These are phyloP conservation scores for Solanum tarijense DNA, from an alignment of 257 asterid species.

Conservation along the genomic window DNA sequence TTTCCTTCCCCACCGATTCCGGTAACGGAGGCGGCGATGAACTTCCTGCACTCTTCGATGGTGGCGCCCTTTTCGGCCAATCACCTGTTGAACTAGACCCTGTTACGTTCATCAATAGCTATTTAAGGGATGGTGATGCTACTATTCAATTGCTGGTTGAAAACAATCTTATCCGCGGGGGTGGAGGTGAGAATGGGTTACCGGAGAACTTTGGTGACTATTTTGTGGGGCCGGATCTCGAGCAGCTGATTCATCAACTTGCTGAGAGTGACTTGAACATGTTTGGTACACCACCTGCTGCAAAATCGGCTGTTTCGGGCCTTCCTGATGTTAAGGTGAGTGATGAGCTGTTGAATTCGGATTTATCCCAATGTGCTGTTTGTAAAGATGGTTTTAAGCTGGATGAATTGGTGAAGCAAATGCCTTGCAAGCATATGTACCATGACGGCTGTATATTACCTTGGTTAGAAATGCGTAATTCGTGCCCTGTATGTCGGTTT, in stretches of 20 bases:
- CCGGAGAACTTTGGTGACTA: slow-evolving; percentile 32
- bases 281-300: slow-evolving; percentile 31
- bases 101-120: slow-evolving; percentile 29
- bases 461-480: slow-evolving; percentile 38
- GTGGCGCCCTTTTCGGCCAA: slow-evolving; percentile 1
- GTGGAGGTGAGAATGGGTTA: slow-evolving; percentile 12
- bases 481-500: slow-evolving; percentile 24
- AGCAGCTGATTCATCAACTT: slow-evolving; percentile 23
- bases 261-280: slow-evolving; percentile 24
- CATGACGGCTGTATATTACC: slow-evolving; percentile 28
- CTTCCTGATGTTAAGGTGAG: slow-evolving; percentile 20
- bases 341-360: background rate
- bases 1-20: slow-evolving; percentile 2
- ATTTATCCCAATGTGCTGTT: slow-evolving; percentile 32
- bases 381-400: slow-evolving; percentile 28
- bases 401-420: slow-evolving; percentile 21
- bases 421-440: slow-evolving; percentile 34
- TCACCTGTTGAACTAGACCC: slow-evolving; percentile 57
- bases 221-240: slow-evolving; percentile 23
- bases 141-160: slow-evolving; percentile 59
- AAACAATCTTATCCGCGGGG: slow-evolving; percentile 6
- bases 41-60: background rate
- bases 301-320: slow-evolving; percentile 14
- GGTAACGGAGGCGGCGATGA: slow-evolving; percentile 10
- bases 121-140: slow-evolving; percentile 48